Percentiles rank a stretch among this genome's conserved stretches.
Conservation (phyloP, 805 yeast genomes). For the Yarrowia yakushimensis region DNA sequence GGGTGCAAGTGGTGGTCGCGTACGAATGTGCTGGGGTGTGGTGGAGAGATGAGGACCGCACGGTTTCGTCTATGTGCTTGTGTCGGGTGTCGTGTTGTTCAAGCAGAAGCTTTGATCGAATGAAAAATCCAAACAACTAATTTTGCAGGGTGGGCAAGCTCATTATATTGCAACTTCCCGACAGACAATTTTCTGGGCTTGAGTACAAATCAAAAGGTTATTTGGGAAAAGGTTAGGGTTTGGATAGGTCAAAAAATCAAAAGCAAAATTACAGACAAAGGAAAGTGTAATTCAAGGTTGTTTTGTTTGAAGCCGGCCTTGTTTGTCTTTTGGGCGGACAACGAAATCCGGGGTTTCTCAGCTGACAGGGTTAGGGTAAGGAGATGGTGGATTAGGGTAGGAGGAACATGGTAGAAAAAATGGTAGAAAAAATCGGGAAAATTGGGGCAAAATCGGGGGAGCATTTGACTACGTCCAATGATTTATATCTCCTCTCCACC, state of each 20-base stretch:
- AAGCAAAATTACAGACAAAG: neutral
- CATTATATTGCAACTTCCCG: conserved; percentile 8
- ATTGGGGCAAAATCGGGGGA: neutral
- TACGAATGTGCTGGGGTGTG: no score
- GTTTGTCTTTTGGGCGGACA: neutral
- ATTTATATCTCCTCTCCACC: no score
- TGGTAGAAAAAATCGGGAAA: neutral
- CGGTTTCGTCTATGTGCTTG: no score
- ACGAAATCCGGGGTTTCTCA: conserved; percentile 17
- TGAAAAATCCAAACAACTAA: neutral
- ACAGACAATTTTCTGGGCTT: conserved; percentile 12
- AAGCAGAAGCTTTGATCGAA: no score
- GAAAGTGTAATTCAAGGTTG: neutral
- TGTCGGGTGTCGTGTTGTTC: no score
- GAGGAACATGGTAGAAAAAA: neutral
- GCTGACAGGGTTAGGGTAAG: conserved; percentile 5
- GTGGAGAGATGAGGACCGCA: no score
- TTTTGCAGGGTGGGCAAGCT: neutral
- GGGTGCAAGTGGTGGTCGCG: neutral
- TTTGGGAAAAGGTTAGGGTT: neutral
- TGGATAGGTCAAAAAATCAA: neutral
- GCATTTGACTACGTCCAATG: no score
- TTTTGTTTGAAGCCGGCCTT: neutral
- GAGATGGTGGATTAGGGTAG: no score
- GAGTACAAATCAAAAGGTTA: neutral